These are phyloP conservation scores for Lantana camara DNA, from an alignment of 257 asterid species.

Conservation along the genomic window DNA sequence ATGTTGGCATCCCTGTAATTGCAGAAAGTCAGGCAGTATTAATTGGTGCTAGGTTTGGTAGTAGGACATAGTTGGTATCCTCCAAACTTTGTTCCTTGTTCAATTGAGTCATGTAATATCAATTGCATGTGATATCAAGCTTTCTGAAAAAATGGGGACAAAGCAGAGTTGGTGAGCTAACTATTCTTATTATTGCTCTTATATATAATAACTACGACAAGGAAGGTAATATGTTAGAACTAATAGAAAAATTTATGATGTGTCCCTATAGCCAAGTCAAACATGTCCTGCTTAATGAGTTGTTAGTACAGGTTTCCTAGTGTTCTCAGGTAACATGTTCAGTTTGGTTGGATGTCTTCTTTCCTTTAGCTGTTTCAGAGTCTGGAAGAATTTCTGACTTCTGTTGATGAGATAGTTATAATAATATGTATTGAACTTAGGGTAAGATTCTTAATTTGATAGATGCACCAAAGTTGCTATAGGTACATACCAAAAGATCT, in stretches of 20 bases:
- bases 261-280: not conserved
- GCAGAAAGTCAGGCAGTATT: not conserved
- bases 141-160: not conserved
- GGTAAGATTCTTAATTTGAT: conserved; percentile 1
- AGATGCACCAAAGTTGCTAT: conserved; percentile 2
- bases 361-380: conserved; percentile 1
- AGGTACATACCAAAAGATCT: not conserved
- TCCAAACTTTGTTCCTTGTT: not conserved
- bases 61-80: not conserved
- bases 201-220: not conserved
- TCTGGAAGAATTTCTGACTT: not conserved
- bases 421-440: not conserved
- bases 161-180: not conserved
- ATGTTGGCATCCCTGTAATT: not conserved
- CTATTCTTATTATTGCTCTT: not conserved
- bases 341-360: conserved; percentile 8
- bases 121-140: not conserved
- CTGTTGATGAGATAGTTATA: too few relatives aligned
- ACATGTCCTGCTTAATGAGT: conserved; percentile 10
- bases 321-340: not conserved
- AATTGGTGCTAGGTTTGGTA: not conserved
- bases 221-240: not conserved
- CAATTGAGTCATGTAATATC: not conserved
- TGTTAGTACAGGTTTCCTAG: conserved; percentile 9
- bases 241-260: not conserved